Conservation (phyloP, 768 basidiomycete genomes). For the Xerocomus spinulosus region DNA sequence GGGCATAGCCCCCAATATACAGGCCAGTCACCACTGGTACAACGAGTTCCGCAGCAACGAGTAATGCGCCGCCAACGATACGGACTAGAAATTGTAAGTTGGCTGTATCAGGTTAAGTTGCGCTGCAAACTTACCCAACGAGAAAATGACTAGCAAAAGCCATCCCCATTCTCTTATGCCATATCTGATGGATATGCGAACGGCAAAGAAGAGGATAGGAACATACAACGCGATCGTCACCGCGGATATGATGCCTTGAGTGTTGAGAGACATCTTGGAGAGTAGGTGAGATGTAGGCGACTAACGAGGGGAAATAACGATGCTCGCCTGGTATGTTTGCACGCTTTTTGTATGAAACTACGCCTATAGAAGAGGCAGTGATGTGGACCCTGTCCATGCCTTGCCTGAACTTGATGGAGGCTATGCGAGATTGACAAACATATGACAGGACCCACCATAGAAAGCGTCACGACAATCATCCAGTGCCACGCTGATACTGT, state of each 20-base stretch:
- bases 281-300: background rate
- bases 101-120: background rate
- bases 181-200: conserved; percentile 47
- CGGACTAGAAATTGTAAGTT: conserved; percentile 40
- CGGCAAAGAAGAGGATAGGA: conserved; percentile 46
- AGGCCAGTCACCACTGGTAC: conserved; percentile 38
- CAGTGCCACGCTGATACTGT: background rate
- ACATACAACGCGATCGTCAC: conserved; percentile 57
- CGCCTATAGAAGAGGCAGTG: conserved; percentile 18
- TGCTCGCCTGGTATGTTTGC: background rate
- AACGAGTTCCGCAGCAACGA: conserved; percentile 50
- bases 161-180: conserved; percentile 60
- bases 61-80: conserved; percentile 51
- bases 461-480: background rate
- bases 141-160: conserved; percentile 62
- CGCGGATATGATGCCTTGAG: conserved; percentile 51
- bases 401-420: conserved; percentile 5
- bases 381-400: background rate
- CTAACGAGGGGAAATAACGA: conserved; percentile 1
- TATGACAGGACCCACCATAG: background rate
- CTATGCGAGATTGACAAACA: conserved; percentile 4
- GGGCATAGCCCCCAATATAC: conserved; percentile 48
- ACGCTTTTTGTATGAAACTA: conserved; percentile 19
- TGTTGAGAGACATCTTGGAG: conserved; percentile 33
- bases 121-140: conserved; percentile 40